Base-by-base conservation (phyloP, 2,329 filamentous ascomycete species). In the Chaetomium olivaceum region DNA sequence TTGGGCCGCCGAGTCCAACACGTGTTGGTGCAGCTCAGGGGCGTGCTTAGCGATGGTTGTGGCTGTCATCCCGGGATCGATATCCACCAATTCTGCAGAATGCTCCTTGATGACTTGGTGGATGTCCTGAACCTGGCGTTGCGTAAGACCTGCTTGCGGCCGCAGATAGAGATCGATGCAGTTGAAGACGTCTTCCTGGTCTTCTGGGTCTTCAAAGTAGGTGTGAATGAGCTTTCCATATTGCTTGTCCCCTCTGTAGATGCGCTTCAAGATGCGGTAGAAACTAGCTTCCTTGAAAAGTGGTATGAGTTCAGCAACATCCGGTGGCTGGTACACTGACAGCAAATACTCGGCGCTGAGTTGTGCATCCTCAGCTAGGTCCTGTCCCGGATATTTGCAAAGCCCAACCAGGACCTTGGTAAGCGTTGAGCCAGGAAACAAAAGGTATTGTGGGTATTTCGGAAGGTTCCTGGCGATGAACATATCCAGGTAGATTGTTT, bases 401-500 rank as follows among this genome's bases (percentile, higher is more conserved):
- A 99, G 83, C 2, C 93, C 90, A 46, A 87, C 82, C 29, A 99
- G 83, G 11, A 97, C 89, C 66, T 88, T 89, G 66, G 93, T 91
- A 0, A 99, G 82, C 1, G 91, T 90, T 2, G 91, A 93, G 21
- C 93, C 95, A 0, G 94, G 91, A 56, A 99, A 87, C 12, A 98
- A 85, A 59, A 99, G 89, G 73, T 97, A 97, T 75, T 98, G 94
- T 0, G 93, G 93, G 74, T 97, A 99, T 76, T 99, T 99, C 3
- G 96, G 92, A 58, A 99, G 80, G 75, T 97, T 99, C 63, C 95
- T 88, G 21, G 95, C 94, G 74, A 99, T 91, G 74, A 99, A 99
- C 93, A 99, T 99, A 77, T 99, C 93, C 54, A 99, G 85, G 77
- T 97, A 99, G 63, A 99, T 91, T 14, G 91, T 93, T 74, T 98